Evolutionary conservation across 2,329 filamentous ascomycete species (phyloP).

Genomic region (Sporothrix phasma): DNA sequence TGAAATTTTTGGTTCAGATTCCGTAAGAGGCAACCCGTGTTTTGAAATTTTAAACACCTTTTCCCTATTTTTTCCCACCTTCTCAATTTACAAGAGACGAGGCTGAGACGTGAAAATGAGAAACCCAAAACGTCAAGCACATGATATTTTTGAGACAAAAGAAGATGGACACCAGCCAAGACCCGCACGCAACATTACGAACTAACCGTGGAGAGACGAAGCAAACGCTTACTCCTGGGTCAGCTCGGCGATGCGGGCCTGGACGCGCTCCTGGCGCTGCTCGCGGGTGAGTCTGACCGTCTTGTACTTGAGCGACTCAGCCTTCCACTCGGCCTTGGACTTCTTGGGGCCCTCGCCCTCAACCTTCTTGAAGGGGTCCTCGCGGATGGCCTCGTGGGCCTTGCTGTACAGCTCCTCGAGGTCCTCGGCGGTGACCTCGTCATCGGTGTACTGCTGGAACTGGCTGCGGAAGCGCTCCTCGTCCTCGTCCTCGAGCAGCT

Average conservation of each 20-base stretch:
- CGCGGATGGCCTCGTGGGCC: conserved; percentile 92
- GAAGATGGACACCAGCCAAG: neutral
- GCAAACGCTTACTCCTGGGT: conserved; percentile 36
- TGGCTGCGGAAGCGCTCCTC: conserved; percentile 99
- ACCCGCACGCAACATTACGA: neutral
- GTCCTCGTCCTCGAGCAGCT: conserved; percentile 97
- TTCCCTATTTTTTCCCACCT: neutral
- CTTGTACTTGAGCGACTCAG: conserved; percentile 85
- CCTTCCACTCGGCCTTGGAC: conserved; percentile 95
- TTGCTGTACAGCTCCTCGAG: conserved; percentile 94
- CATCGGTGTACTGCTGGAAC: conserved; percentile 96
- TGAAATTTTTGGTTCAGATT: conserved; percentile 12
- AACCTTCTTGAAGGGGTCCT: conserved; percentile 94
- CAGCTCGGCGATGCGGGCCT: conserved; percentile 85
- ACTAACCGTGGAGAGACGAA: neutral
- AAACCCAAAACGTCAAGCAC: neutral
- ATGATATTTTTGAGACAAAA: neutral
- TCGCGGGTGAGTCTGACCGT: conserved; percentile 68
- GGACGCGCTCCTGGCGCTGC: conserved; percentile 72
- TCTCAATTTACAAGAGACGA: neutral
- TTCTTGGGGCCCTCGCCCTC: conserved; percentile 71
- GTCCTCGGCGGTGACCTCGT: conserved; percentile 90
- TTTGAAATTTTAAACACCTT: conserved; percentile 1
- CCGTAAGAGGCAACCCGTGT: neutral
- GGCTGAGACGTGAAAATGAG: neutral